These are phyloP conservation scores for Abrus precatorius DNA, from an alignment of 306 rosid genomes.

Conservation along the genomic window DNA sequence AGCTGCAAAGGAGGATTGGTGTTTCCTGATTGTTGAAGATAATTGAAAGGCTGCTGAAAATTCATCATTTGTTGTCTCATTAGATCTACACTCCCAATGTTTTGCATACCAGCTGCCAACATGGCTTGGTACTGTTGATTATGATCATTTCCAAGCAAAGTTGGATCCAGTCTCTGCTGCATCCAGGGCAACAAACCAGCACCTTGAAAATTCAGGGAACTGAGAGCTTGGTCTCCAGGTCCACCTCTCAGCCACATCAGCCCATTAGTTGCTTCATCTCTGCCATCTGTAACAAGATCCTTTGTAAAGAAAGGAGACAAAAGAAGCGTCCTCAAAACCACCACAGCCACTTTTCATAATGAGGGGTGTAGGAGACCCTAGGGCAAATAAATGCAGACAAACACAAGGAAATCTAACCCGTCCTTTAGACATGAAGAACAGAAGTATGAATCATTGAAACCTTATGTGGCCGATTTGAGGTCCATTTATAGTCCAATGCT, in stretches of 20 bases:
- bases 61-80: conserved; percentile 79
- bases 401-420: background rate
- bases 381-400: conserved; percentile 8
- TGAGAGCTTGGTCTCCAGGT: conserved; percentile 70
- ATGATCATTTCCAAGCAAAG: conserved; percentile 68
- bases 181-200: conserved; percentile 82
- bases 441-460: conserved; percentile 19
- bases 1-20: conserved; percentile 67
- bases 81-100: conserved; percentile 71
- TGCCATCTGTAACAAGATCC: conserved; percentile 67
- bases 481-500: background rate
- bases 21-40: conserved; percentile 70
- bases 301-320: conserved; percentile 41
- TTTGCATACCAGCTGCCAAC: conserved; percentile 81
- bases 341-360: conserved; percentile 31
- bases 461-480: conserved; percentile 12
- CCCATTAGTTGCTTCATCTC: conserved; percentile 77
- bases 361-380: conserved; percentile 2
- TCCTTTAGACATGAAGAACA: conserved; percentile 26
- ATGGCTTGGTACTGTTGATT: conserved; percentile 82
- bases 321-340: conserved; percentile 47
- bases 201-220: conserved; percentile 74
- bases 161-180: conserved; percentile 80
- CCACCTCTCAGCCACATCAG: conserved; percentile 86
- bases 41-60: conserved; percentile 80